These are phyloP conservation scores for Lactarius pseudohatsudake DNA, from an alignment of 768 basidiomycete genomes.

Conservation along the genomic window DNA sequence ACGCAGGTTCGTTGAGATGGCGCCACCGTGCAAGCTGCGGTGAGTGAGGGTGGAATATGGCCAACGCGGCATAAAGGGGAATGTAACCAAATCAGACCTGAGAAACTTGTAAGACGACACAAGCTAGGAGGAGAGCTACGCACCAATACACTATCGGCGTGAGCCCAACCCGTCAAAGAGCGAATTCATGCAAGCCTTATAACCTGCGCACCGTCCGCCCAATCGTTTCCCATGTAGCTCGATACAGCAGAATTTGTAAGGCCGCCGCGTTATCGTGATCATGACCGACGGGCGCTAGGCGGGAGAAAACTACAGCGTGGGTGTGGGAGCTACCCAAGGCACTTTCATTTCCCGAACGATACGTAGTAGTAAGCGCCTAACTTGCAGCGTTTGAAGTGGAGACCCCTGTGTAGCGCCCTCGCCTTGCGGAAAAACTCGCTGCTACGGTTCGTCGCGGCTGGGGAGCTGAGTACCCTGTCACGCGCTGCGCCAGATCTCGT, in stretches of 20 bases:
- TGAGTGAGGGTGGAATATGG: neutral
- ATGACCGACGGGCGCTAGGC: slow-evolving; percentile 46
- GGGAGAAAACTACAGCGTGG: slow-evolving; percentile 74
- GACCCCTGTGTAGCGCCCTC: slow-evolving; percentile 77
- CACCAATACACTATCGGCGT: slow-evolving; percentile 61
- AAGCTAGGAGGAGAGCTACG: neutral
- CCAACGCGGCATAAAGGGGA: neutral
- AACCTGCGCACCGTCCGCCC: slow-evolving; percentile 53
- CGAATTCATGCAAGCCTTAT: slow-evolving; percentile 56
- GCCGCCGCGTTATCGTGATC: slow-evolving; percentile 65
- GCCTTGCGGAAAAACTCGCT: slow-evolving; percentile 74
- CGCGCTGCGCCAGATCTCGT: slow-evolving; percentile 30
- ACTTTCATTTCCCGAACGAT: slow-evolving; percentile 46
- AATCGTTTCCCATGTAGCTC: slow-evolving; percentile 39
- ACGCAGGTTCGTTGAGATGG: neutral
- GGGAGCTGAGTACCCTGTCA: slow-evolving; percentile 69
- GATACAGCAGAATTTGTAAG: slow-evolving; percentile 42
- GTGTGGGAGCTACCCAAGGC: too few relatives aligned
- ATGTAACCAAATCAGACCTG: neutral
- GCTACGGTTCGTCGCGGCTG: slow-evolving; percentile 69
- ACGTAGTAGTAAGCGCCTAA: too few relatives aligned
- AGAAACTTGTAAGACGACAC: neutral
- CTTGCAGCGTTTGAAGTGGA: slow-evolving; percentile 53
- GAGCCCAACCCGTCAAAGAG: slow-evolving; percentile 62
- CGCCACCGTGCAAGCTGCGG: too few relatives aligned